These are phyloP conservation scores for Carex scoparia DNA, from an alignment of 176 grass and related monocot species.

Conservation along the genomic window DNA sequence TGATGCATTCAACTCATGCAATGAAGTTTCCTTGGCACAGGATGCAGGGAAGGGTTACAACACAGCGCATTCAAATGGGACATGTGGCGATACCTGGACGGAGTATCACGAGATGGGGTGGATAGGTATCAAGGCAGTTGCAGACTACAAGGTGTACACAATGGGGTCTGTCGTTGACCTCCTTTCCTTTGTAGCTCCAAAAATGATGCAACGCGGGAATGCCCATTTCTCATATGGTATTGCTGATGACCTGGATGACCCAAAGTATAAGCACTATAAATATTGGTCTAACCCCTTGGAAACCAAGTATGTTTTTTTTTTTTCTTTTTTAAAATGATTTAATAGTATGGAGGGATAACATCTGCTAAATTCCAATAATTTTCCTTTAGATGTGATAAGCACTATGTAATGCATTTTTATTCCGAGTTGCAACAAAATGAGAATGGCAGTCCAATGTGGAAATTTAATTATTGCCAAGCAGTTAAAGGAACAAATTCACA, in stretches of 20 bases:
- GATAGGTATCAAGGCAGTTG: conserved; percentile 92
- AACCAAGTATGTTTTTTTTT: conserved; percentile 58
- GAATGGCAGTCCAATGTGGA: background rate
- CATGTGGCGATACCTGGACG: conserved; percentile 93
- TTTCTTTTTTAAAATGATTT: background rate
- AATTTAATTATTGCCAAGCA: background rate
- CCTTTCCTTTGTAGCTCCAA: conserved; percentile 95
- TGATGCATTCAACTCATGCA: background rate
- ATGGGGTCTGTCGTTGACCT: conserved; percentile 65
- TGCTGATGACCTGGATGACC: conserved; percentile 93
- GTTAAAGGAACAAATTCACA: background rate
- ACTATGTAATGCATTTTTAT: background rate
- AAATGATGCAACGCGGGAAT: conserved; percentile 93
- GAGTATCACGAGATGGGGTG: conserved; percentile 96
- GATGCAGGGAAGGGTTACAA: conserved; percentile 83
- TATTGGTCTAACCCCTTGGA: conserved; percentile 99
- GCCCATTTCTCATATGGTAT: conserved; percentile 89
- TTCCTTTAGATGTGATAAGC: background rate
- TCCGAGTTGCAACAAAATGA: background rate
- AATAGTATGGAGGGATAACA: background rate
- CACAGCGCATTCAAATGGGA: conserved; percentile 65
- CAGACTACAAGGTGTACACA: conserved; percentile 87
- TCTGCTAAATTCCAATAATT: background rate
- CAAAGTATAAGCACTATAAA: conserved; percentile 81
- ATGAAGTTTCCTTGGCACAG: conserved; percentile 29